phyloP scores from a whole-genome alignment of 2,329 filamentous ascomycete species.

The Ceratocystis cacaofunesta region DNA sequence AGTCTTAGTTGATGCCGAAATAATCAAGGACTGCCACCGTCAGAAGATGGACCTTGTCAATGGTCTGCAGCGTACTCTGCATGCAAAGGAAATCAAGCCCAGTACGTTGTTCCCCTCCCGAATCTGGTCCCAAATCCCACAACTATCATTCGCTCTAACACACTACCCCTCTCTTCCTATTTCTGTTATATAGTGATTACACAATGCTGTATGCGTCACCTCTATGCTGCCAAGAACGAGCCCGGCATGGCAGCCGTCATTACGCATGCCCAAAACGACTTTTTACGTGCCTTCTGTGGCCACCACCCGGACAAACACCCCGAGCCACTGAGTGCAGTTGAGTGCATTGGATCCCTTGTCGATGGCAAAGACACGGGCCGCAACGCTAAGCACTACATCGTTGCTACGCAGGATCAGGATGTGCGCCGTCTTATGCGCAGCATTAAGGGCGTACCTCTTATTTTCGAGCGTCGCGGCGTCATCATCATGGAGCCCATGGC shows the following conservation, averaged over 20 bases:
- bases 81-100: conserved; percentile 64
- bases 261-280: conserved; percentile 52
- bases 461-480: conserved; percentile 66
- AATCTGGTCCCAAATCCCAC: background rate
- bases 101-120: conserved; percentile 33
- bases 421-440: conserved; percentile 48
- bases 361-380: conserved; percentile 56
- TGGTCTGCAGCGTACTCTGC: conserved; percentile 65
- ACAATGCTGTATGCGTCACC: conserved; percentile 64
- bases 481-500: conserved; percentile 63
- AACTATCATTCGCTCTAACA: conserved; percentile 17
- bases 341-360: conserved; percentile 61
- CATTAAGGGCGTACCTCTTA: conserved; percentile 58
- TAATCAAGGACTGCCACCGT: conserved; percentile 63
- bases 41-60: conserved; percentile 82
- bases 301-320: conserved; percentile 60
- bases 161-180: background rate
- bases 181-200: conserved; percentile 49
- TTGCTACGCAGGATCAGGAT: conserved; percentile 56
- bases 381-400: conserved; percentile 68
- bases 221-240: conserved; percentile 49
- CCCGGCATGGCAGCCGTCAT: conserved; percentile 46
- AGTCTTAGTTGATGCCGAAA: conserved; percentile 58
- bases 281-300: conserved; percentile 62
- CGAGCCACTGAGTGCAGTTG: conserved; percentile 51